phyloP scores from a whole-genome alignment of 306 rosid genomes.

The Potentilla sterilis region DNA sequence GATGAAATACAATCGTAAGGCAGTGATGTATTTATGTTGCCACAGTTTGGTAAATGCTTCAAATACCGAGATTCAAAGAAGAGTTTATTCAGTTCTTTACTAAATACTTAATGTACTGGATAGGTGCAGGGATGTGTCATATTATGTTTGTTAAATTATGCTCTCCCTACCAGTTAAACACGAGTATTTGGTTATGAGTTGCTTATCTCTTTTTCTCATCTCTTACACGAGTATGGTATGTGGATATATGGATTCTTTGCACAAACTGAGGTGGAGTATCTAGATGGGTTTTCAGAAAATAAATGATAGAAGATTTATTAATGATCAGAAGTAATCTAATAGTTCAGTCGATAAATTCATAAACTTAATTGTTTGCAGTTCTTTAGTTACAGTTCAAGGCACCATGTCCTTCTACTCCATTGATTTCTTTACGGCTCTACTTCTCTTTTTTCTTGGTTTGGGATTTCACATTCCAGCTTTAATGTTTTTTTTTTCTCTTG shows the following conservation, averaged over 20 bases:
- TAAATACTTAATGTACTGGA: neutral
- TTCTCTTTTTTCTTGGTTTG: neutral
- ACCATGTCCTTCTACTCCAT: neutral
- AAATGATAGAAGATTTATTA: neutral
- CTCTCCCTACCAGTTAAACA: neutral
- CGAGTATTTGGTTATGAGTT: neutral
- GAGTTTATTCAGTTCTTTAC: neutral
- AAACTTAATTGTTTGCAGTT: neutral
- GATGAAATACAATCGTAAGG: neutral
- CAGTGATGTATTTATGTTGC: slow-evolving; percentile 4
- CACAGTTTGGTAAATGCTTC: neutral
- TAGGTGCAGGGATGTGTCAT: neutral
- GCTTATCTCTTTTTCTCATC: too few species aligned
- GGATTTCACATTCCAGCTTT: slow-evolving; percentile 7
- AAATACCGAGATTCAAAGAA: neutral
- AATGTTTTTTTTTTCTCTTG: slow-evolving; percentile 20
- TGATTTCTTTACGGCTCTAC: neutral
- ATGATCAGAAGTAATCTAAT: neutral
- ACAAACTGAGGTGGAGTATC: neutral
- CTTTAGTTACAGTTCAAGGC: neutral
- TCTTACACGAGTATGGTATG: too few species aligned
- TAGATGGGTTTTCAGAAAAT: neutral
- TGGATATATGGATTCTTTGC: neutral
- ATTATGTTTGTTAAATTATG: neutral
- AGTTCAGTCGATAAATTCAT: neutral